phyloP scores from a whole-genome alignment of 306 rosid species.

The Astragalus membranaceus region DNA sequence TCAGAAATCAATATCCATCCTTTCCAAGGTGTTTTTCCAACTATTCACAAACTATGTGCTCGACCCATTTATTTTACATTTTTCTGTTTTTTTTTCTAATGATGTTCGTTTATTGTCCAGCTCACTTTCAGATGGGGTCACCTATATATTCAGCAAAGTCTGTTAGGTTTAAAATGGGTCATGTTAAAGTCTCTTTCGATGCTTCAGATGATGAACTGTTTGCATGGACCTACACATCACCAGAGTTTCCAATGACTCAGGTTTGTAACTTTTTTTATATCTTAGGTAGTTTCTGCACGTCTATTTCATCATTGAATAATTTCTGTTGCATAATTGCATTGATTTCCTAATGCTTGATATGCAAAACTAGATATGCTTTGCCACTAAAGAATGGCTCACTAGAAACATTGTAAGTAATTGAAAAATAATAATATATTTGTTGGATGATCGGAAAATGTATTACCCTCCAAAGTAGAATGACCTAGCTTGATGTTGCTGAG shows the following conservation, averaged over 20 bases:
- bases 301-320: neutral
- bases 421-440: neutral
- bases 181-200: slow-evolving; percentile 31
- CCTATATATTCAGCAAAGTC: slow-evolving; percentile 79
- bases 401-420: neutral
- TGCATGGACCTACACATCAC: slow-evolving; percentile 81
- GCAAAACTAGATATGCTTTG: slow-evolving; percentile 11
- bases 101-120: slow-evolving; percentile 34
- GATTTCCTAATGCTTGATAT: slow-evolving; percentile 2
- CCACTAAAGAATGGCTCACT: neutral
- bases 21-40: slow-evolving; percentile 52
- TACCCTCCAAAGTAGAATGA: neutral
- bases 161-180: slow-evolving; percentile 78
- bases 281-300: slow-evolving; percentile 2
- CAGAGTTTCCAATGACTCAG: slow-evolving; percentile 74
- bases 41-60: slow-evolving; percentile 11
- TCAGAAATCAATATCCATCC: slow-evolving; percentile 65
- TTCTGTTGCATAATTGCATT: slow-evolving; percentile 1
- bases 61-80: neutral
- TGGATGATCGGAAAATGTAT: neutral
- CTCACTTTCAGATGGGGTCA: slow-evolving; percentile 52
- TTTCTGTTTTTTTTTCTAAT: slow-evolving; percentile 6
- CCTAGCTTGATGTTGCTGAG: neutral
- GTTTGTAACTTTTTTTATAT: slow-evolving; percentile 31
- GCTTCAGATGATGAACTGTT: slow-evolving; percentile 35